Evolutionary conservation across 106 monocot genomes (phyloP).

Genomic region (Dendrobium nobile): DNA sequence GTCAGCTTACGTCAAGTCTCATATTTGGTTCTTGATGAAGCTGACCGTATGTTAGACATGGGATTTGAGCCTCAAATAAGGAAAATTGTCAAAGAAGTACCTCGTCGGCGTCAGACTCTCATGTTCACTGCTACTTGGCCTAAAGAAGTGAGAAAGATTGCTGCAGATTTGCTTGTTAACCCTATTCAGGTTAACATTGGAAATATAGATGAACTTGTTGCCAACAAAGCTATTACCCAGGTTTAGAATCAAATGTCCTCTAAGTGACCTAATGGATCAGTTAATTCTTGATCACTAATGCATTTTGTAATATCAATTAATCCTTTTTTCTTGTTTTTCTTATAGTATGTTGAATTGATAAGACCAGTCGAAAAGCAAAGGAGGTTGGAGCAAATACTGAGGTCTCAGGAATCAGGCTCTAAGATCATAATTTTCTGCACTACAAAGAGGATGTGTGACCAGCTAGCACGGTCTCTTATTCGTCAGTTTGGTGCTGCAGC

Average conservation of each 20-base stretch:
- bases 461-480: conserved; percentile 50
- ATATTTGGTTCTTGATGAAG: conserved; percentile 92
- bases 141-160: conserved; percentile 88
- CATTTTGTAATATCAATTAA: background rate
- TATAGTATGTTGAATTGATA: conserved; percentile 74
- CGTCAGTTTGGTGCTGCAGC: conserved; percentile 81
- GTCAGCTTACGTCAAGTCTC: conserved; percentile 76
- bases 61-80: conserved; percentile 97
- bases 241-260: conserved; percentile 16
- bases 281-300: background rate
- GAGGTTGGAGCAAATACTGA: conserved; percentile 77
- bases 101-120: conserved; percentile 76
- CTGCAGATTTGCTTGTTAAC: conserved; percentile 61
- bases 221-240: conserved; percentile 94
- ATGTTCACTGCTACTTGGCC: conserved; percentile 99
- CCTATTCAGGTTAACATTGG: conserved; percentile 77
- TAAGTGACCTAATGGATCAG: background rate
- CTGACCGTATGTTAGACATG: conserved; percentile 97
- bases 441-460: conserved; percentile 94
- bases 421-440: conserved; percentile 86
- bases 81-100: conserved; percentile 91
- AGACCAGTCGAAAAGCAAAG: conserved; percentile 66
- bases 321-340: background rate
- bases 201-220: conserved; percentile 81
- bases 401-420: conserved; percentile 79